These are phyloP conservation scores for Ottelia alismoides DNA, from an alignment of 106 monocot species.

Conservation along the genomic window DNA sequence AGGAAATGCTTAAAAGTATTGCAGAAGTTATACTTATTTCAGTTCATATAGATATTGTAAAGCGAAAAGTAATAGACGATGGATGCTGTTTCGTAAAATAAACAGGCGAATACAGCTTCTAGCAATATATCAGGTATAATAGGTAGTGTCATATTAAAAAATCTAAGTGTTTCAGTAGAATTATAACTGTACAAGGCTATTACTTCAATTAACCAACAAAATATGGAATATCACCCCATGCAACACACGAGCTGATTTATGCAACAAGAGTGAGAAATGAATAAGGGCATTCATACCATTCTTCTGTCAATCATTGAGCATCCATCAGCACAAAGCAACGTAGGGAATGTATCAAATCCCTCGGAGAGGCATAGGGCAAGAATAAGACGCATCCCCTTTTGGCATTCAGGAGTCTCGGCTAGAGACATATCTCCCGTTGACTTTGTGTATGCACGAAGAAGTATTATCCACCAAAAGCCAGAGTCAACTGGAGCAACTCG, in stretches of 20 bases:
- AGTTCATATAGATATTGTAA: too few relatives aligned
- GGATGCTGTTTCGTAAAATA: too few relatives aligned
- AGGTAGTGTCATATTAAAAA: too few relatives aligned
- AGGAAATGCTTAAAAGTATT: too few relatives aligned
- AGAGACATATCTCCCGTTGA: slow-evolving; percentile 64
- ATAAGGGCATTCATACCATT: slow-evolving; percentile 36
- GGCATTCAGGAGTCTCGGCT: slow-evolving; percentile 68
- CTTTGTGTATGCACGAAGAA: slow-evolving; percentile 83
- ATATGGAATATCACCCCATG: neutral
- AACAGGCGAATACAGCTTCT: too few relatives aligned
- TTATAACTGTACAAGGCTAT: too few relatives aligned
- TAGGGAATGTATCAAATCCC: slow-evolving; percentile 87
- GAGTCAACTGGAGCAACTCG: slow-evolving; percentile 88
- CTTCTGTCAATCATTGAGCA: slow-evolving; percentile 87
- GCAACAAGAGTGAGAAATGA: neutral
- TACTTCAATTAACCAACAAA: too few relatives aligned
- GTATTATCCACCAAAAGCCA: slow-evolving; percentile 95
- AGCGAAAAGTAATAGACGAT: too few relatives aligned
- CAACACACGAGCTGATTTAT: too few relatives aligned
- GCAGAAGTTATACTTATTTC: too few relatives aligned
- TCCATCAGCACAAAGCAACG: slow-evolving; percentile 81
- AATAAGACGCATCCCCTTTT: slow-evolving; percentile 77
- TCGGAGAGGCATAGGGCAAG: slow-evolving; percentile 60
- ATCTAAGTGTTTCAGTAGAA: too few relatives aligned
- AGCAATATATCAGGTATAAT: too few relatives aligned